phyloP scores from a whole-genome alignment of 768 basidiomycete genomes.

The Baorangia bicolor region DNA sequence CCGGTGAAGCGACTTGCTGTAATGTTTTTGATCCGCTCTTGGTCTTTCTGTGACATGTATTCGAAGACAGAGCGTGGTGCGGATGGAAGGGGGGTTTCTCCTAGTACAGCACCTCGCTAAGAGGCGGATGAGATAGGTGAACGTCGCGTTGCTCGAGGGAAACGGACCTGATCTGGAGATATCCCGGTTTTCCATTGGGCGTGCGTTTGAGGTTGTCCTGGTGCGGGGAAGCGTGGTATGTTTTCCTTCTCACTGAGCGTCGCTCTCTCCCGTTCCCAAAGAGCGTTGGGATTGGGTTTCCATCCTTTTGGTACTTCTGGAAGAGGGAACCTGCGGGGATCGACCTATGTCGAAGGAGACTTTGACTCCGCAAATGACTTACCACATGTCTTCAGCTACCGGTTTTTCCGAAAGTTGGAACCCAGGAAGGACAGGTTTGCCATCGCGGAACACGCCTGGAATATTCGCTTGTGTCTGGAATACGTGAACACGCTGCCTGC shows the following conservation, averaged over 20 bases:
- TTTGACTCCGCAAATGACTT: constrained; percentile 24
- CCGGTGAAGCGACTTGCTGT: constrained; percentile 31
- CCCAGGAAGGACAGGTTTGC: constrained; percentile 67
- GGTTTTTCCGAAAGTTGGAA: constrained; percentile 71
- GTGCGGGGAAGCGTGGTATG: constrained; percentile 17
- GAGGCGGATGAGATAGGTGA: constrained; percentile 5
- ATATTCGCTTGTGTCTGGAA: constrained; percentile 16
- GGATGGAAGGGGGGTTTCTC: constrained; percentile 72
- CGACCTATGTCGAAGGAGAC: constrained; percentile 16
- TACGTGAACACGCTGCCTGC: constrained; percentile 9
- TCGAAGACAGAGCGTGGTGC: constrained; percentile 88
- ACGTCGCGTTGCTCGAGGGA: background rate
- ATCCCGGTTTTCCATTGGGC: constrained; percentile 57
- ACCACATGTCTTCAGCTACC: constrained; percentile 71
- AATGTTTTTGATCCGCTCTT: constrained; percentile 75
- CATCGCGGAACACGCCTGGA: constrained; percentile 64
- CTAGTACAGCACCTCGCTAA: constrained; percentile 80
- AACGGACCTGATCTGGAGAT: constrained; percentile 70
- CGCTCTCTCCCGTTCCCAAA: constrained; percentile 59
- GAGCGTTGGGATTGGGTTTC: constrained; percentile 77
- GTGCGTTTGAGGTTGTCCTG: constrained; percentile 35
- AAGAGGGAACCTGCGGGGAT: constrained; percentile 66
- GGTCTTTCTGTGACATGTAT: constrained; percentile 89
- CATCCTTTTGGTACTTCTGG: constrained; percentile 83
- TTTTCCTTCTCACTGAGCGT: constrained; percentile 47